Evolutionary conservation across 2,329 filamentous ascomycete genomes (phyloP).

Genomic region (Mollisiaceae sp.): DNA sequence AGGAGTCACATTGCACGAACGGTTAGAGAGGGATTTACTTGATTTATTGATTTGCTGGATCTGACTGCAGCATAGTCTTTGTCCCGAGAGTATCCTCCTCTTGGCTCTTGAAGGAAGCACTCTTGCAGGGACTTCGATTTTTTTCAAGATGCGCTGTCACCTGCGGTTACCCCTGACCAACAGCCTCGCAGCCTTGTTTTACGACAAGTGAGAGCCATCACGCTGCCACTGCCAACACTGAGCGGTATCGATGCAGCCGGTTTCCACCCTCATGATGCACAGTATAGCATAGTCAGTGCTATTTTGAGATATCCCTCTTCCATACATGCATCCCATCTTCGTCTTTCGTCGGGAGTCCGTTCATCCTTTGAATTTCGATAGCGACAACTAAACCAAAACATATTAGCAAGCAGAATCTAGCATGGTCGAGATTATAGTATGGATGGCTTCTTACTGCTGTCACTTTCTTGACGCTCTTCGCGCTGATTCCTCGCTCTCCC

Average conservation of each 20-base stretch:
- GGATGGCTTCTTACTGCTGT: constrained; percentile 46
- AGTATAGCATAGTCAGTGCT: not conserved
- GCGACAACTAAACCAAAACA: constrained; percentile 30
- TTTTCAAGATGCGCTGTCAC: constrained; percentile 1
- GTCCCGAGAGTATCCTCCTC: not conserved
- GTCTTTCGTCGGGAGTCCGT: not conserved
- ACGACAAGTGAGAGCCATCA: not conserved
- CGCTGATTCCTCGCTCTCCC: constrained; percentile 75
- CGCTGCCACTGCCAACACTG: not conserved
- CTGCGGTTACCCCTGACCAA: not conserved
- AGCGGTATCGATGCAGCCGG: not conserved
- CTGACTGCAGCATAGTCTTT: not conserved
- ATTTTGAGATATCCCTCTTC: not conserved
- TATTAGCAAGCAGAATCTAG: not conserved
- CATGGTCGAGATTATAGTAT: not conserved
- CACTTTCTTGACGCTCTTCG: constrained; percentile 77
- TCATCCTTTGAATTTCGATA: constrained; percentile 43
- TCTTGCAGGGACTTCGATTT: not conserved
- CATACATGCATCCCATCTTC: not conserved
- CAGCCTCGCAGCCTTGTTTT: constrained; percentile 14
- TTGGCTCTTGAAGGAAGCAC: not conserved
- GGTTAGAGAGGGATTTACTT: not conserved
- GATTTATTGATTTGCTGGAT: not conserved
- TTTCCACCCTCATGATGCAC: not conserved
- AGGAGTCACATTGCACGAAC: constrained; percentile 7